These are phyloP conservation scores for Xanthoceras sorbifolium DNA, from an alignment of 345 rosid species.

Conservation along the genomic window DNA sequence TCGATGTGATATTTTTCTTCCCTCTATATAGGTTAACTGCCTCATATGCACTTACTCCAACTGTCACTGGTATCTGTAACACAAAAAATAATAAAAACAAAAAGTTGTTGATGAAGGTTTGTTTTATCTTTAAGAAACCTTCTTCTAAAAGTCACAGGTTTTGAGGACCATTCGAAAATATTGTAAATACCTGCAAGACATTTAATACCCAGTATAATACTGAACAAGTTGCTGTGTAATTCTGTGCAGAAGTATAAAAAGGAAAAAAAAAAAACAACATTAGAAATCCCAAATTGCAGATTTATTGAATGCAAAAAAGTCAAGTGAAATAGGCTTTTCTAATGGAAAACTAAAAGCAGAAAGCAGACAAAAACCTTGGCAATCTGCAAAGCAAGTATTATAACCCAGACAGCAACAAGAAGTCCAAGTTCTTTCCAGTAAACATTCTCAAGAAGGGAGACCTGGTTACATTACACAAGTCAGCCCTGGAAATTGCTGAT, in stretches of 20 bases:
- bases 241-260: conserved; percentile 36
- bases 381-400: conserved; percentile 45
- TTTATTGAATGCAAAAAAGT: not conserved
- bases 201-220: conserved; percentile 40
- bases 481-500: not conserved
- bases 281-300: not conserved
- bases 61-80: conserved; percentile 26
- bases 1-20: conserved; percentile 36
- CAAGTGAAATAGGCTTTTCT: too few species aligned
- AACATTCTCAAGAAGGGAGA: conserved; percentile 41
- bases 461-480: conserved; percentile 25
- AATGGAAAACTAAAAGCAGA: too few species aligned
- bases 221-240: conserved; percentile 43
- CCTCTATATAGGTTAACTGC: conserved; percentile 45
- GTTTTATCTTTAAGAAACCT: too few species aligned
- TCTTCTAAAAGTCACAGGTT: too few species aligned
- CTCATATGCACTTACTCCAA: conserved; percentile 37
- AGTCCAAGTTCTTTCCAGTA: conserved; percentile 50
- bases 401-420: conserved; percentile 42
- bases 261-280: not conserved
- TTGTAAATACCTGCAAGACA: conserved; percentile 30
- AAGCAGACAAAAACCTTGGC: conserved; percentile 43
- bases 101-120: too few species aligned
- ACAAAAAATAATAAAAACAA: too few species aligned
- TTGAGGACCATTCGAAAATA: too few species aligned